phyloP scores from a whole-genome alignment of 2,329 filamentous ascomycete genomes.

The Cladophialophora psammophila region DNA sequence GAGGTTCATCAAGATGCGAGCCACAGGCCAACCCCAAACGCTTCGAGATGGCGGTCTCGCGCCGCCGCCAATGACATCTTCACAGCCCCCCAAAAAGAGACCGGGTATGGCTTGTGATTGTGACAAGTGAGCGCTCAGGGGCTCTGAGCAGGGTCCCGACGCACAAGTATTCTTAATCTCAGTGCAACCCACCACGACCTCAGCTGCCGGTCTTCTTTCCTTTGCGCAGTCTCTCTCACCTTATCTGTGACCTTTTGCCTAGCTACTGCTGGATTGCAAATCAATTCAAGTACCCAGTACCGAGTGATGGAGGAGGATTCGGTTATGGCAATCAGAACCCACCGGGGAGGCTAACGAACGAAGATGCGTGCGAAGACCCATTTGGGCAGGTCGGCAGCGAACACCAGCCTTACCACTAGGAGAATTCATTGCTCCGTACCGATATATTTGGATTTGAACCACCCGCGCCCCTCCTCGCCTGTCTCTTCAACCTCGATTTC shows the following conservation, averaged over 20 bases:
- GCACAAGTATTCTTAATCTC: too few species aligned
- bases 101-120: neutral
- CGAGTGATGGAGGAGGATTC: too few species aligned
- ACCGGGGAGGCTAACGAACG: too few species aligned
- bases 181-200: too few species aligned
- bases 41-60: neutral
- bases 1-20: neutral
- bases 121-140: neutral
- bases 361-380: too few species aligned
- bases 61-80: neutral
- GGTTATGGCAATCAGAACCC: neutral
- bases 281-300: too few species aligned
- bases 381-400: neutral
- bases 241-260: too few species aligned
- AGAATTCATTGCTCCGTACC: neutral
- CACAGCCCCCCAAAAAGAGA: neutral
- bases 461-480: neutral
- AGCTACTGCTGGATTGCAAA: too few species aligned
- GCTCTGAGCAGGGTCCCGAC: too few species aligned
- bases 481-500: neutral
- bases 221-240: too few species aligned
- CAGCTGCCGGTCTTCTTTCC: too few species aligned
- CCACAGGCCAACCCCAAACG: neutral
- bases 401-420: neutral
- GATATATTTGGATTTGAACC: neutral